phyloP scores from a whole-genome alignment of 2,329 filamentous ascomycete species.

The Incumbomyces delicatus region DNA sequence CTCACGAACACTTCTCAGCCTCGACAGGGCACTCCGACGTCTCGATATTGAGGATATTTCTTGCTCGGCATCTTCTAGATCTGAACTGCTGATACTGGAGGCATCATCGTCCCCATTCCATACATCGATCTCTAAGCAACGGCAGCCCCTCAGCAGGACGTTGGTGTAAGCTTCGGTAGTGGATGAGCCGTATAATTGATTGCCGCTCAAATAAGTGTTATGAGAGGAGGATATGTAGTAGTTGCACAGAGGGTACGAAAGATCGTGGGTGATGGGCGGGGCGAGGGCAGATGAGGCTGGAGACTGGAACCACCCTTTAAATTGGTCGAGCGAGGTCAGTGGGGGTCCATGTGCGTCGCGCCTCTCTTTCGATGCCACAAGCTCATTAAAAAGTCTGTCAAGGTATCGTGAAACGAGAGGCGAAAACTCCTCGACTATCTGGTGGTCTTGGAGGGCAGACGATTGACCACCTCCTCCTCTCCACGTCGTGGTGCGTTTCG shows the following conservation, averaged over 20 bases:
- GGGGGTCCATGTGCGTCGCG: slow-evolving; percentile 8
- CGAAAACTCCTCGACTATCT: slow-evolving; percentile 22
- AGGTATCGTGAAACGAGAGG: slow-evolving; percentile 26
- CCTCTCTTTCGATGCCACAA: slow-evolving; percentile 16
- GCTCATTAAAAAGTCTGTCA: slow-evolving; percentile 26
- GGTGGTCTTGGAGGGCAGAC: slow-evolving; percentile 8
- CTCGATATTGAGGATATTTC: slow-evolving; percentile 6
- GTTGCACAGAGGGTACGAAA: slow-evolving; percentile 63
- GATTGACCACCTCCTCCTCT: slow-evolving; percentile 18
- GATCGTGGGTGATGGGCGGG: slow-evolving; percentile 42
- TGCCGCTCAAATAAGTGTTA: slow-evolving; percentile 84
- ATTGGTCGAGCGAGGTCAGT: slow-evolving; percentile 28
- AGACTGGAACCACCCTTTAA: slow-evolving; percentile 37
- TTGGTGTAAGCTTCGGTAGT: slow-evolving; percentile 69
- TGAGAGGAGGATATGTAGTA: slow-evolving; percentile 94
- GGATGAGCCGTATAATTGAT: slow-evolving; percentile 70
- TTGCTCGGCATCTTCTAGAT: slow-evolving; percentile 18
- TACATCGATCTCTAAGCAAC: slow-evolving; percentile 90
- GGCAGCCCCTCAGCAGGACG: slow-evolving; percentile 65
- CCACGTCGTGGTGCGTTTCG: slow-evolving; percentile 8
- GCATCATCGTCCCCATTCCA: slow-evolving; percentile 62
- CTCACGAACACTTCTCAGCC: not conserved
- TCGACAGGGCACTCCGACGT: slow-evolving; percentile 9
- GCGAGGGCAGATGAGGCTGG: slow-evolving; percentile 38
- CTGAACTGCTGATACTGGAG: slow-evolving; percentile 22